Base-by-base conservation (phyloP, 192 early-diverging fungal species). In the Ambispora gerdemannii region DNA sequence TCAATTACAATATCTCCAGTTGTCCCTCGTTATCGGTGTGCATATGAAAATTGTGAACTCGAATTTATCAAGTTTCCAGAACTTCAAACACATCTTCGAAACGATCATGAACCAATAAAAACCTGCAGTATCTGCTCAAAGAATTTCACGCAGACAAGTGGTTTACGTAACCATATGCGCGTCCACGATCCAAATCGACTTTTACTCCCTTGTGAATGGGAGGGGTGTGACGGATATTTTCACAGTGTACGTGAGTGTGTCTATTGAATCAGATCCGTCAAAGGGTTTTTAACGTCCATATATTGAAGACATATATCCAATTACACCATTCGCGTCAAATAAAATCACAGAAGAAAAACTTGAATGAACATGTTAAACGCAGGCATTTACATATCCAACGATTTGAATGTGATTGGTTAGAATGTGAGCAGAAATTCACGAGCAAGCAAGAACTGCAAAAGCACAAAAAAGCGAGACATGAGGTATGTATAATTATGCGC, bases 171-270 rank as follows among this genome's bases (percentile, higher is more conserved):
- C 17, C 67, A 69, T 20, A 58, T 58, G 30, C 24, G 31, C 17
- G 56, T 35, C 1, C 67, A 58, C 38, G 47, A 56, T 56, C 67
- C 67, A 0, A 30, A 69, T 69, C 50, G 53, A n/a, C 20, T 69
- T 34, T 24, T 69, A 7, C 56, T 36, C 56, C 35, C 67, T 38
- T 69, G 51, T 43, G 52, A 55, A 20, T 69, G 50, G 67, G 34
- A 69, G 27, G 52, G 28, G n/a, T 69, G 67, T 56, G 67, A 69
- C n/a, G 50, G 50, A 38, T 55, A 69, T 58, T 69, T 27, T 69
- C 24, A 25, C 15, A 56, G 52, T 33, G 67, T 69, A 43, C n/a
- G 50, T 69, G 7, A 19, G 10, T 10, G 11, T 33, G 20, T 49
- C 47, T 25, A 8, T 13, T 3, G 7, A 31, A 49, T 47, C 4